These are phyloP conservation scores for Nelumbo lutea DNA, from an alignment of 164 flowering plant species.

Conservation along the genomic window DNA sequence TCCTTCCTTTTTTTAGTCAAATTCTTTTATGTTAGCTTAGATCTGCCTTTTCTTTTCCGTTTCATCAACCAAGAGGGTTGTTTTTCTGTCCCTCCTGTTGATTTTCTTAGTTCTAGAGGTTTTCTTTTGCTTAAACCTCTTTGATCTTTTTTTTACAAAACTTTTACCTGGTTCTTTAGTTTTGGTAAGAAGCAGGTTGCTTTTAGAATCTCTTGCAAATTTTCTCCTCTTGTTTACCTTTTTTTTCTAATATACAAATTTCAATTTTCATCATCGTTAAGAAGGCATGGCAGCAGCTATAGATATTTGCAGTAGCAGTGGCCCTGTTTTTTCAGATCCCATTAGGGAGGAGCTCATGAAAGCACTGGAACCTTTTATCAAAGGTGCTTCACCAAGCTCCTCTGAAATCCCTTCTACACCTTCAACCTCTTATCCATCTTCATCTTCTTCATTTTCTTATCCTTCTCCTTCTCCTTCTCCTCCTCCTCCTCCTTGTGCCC, in stretches of 20 bases:
- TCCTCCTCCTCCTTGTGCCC: constrained; percentile 14
- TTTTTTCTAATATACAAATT: constrained; percentile 1
- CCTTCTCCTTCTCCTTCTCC: constrained; percentile 6
- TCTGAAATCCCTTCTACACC: constrained; percentile 8
- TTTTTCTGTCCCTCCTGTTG: constrained; percentile 58
- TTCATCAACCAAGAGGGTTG: constrained; percentile 43
- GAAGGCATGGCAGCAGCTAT: constrained; percentile 55
- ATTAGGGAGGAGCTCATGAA: constrained; percentile 77
- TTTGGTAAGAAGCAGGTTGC: constrained; percentile 45
- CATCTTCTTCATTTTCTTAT: constrained; percentile 20
- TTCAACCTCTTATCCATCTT: constrained; percentile 8
- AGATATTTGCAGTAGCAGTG: constrained; percentile 44
- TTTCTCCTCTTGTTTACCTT: neutral
- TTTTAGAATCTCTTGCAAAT: constrained; percentile 8
- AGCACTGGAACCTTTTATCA: constrained; percentile 93
- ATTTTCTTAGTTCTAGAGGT: constrained; percentile 7
- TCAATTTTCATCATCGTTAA: neutral
- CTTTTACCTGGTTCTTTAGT: constrained; percentile 36
- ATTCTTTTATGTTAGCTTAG: neutral
- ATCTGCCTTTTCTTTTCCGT: constrained; percentile 6
- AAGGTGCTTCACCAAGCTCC: constrained; percentile 46
- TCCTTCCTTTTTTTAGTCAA: constrained; percentile 9
- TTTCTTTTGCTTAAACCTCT: constrained; percentile 22
- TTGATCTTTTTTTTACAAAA: constrained; percentile 20
- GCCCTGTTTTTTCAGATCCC: constrained; percentile 24